These are phyloP conservation scores for Colletotrichum tropicale DNA, from an alignment of 2,329 filamentous ascomycete genomes.

Conservation along the genomic window DNA sequence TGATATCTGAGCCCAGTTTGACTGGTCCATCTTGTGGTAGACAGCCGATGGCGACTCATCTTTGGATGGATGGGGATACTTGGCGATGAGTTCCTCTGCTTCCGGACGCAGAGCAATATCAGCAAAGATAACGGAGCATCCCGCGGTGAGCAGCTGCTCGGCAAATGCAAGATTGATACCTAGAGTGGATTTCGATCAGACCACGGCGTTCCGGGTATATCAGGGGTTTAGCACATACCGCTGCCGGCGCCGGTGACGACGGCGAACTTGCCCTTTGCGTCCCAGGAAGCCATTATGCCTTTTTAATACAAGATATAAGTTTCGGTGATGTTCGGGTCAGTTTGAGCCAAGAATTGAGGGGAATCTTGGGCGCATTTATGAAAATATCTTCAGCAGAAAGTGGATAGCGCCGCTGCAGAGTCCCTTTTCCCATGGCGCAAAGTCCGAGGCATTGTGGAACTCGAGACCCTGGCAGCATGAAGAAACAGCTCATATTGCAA, in stretches of 20 bases:
- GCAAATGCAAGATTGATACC: constrained; percentile 28
- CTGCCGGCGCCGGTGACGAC: background rate
- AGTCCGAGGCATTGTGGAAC: background rate
- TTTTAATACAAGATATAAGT: background rate
- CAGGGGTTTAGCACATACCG: background rate
- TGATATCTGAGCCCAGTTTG: constrained; percentile 27
- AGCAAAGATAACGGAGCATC: constrained; percentile 30
- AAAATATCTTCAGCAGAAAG: background rate
- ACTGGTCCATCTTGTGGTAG: constrained; percentile 30
- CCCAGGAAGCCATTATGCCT: background rate
- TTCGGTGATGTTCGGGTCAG: background rate
- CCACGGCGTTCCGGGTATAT: background rate
- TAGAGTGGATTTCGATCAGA: background rate
- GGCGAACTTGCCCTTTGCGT: background rate
- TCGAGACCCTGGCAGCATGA: background rate
- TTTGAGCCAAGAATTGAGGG: background rate
- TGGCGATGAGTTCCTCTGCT: constrained; percentile 21
- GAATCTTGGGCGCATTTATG: background rate
- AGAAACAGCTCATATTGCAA: background rate
- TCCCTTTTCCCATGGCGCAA: background rate
- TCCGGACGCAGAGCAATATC: constrained; percentile 27
- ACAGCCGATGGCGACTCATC: constrained; percentile 27
- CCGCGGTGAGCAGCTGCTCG: constrained; percentile 24
- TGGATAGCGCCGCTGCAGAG: background rate
- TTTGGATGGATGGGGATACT: constrained; percentile 9